These are phyloP conservation scores for Clarireedia hainanense DNA, from an alignment of 2,329 filamentous ascomycete species.

Conservation along the genomic window DNA sequence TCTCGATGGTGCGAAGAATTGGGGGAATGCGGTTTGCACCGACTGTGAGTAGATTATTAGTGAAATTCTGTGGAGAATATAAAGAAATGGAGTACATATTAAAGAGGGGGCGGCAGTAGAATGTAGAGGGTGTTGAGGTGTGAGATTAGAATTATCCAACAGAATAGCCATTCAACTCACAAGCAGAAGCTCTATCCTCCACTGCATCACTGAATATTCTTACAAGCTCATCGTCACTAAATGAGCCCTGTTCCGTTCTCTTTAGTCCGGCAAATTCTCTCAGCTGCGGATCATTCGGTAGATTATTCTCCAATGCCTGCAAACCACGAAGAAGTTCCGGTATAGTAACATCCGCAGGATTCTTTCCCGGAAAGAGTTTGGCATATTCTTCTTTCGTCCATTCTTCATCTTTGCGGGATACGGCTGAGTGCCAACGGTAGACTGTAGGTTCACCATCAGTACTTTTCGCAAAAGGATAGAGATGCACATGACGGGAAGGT, in stretches of 20 bases:
- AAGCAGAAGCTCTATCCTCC: constrained; percentile 29
- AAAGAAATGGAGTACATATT: too few relatives aligned
- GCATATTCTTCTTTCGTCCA: constrained; percentile 49
- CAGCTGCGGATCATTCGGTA: constrained; percentile 53
- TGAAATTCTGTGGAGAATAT: too few relatives aligned
- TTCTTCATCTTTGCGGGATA: constrained; percentile 63
- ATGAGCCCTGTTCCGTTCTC: constrained; percentile 58
- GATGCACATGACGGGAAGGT: too few relatives aligned
- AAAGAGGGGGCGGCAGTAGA: too few relatives aligned
- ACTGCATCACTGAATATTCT: constrained; percentile 52
- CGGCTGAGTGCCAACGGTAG: too few relatives aligned
- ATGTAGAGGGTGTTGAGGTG: too few relatives aligned
- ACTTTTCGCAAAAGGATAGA: too few relatives aligned
- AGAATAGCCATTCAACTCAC: too few relatives aligned
- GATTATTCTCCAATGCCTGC: constrained; percentile 50
- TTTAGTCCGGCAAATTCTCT: constrained; percentile 42
- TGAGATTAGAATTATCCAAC: too few relatives aligned
- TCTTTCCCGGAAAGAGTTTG: constrained; percentile 51
- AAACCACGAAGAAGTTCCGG: constrained; percentile 56
- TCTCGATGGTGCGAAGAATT: constrained; percentile 39
- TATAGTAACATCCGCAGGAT: constrained; percentile 41
- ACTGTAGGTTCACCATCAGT: too few relatives aligned
- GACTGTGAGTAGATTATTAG: constrained; percentile 29
- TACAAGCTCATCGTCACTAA: constrained; percentile 69
- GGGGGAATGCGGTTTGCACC: constrained; percentile 41